Percentiles rank a stretch among this genome's conserved stretches.
phyloP scores from a whole-genome alignment of 2,329 filamentous ascomycete genomes.

The Blumeria hordei region DNA sequence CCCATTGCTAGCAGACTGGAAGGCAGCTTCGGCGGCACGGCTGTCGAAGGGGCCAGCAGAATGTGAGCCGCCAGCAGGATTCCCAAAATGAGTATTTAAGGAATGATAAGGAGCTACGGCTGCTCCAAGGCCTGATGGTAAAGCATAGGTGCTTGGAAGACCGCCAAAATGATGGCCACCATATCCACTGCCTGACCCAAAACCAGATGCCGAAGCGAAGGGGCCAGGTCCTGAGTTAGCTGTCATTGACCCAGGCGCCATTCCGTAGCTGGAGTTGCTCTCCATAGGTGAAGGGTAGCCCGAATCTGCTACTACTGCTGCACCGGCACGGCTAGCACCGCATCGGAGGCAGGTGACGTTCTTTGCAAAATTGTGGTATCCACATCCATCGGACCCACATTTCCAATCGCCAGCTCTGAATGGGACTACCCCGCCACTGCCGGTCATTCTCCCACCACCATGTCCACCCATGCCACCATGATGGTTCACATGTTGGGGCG shows the following conservation, averaged over 20 bases:
- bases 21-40: constrained; percentile 79
- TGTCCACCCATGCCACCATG: constrained; percentile 28
- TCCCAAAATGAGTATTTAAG: constrained; percentile 54
- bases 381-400: constrained; percentile 89
- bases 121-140: constrained; percentile 66
- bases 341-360: constrained; percentile 95
- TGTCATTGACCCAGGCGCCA: constrained; percentile 71
- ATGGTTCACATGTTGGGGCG: constrained; percentile 47
- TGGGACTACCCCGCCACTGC: constrained; percentile 66
- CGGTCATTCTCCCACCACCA: constrained; percentile 47
- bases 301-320: constrained; percentile 82
- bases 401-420: constrained; percentile 99
- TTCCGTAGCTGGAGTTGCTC: constrained; percentile 55
- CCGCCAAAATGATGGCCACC: constrained; percentile 67
- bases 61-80: constrained; percentile 53
- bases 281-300: constrained; percentile 84
- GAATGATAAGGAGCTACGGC: constrained; percentile 58
- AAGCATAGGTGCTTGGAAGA: constrained; percentile 67
- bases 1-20: constrained; percentile 68
- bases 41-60: constrained; percentile 77
- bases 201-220: constrained; percentile 43
- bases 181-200: constrained; percentile 39
- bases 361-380: constrained; percentile 98
- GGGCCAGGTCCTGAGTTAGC: constrained; percentile 58
- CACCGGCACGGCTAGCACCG: constrained; percentile 79